Base-by-base conservation (phyloP, 2,329 filamentous ascomycete species). In the Colletotrichum sp. region DNA sequence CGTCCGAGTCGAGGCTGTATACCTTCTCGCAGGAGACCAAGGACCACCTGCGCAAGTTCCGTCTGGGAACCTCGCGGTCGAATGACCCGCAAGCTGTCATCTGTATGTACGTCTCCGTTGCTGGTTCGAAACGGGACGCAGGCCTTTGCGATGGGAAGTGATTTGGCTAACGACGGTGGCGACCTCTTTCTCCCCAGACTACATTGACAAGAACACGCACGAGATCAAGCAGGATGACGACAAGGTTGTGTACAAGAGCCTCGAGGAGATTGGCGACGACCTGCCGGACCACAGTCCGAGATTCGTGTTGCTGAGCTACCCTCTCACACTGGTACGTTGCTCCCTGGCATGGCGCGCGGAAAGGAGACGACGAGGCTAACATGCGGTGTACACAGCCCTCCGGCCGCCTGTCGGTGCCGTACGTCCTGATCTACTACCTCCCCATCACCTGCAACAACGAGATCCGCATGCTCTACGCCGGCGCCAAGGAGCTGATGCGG, bases 401-500 rank as follows among this genome's bases (percentile, higher is more conserved):
- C 69, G 97, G 97, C 72, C 93, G 97, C 32, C 85, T 96, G 59
- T 94, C 95, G 7, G 96, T 98, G 5, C 97, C 97, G 12, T 99
- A 99, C 84, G 95, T 98, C 63, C 92, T 99, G 83, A 87, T 99
- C 26, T 98, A 98, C 88, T 99, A 98, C 87, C 92, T 99, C 26
- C 97, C 97, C 9, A 94, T 94, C 68, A 98, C 96, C 65, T 97
- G 95, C 87, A 98, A 98, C 84, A 92, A 90, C 79, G 95, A 96
- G 82, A 88, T 94, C 82, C 92, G 95, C 80, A 99, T 99, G 97
- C 88, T 97, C 83, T 99, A 99, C 84, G 97, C 97, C 34, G 95
- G 96, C 52, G 97, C 97, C 59, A 98, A 98, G 86, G 97, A 99
- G 87, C 86, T 99, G 84, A 96, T 99, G 94, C 92, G 96, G 78